Conservation (phyloP, 2,329 filamentous ascomycete genomes). For the Domatiomyces globalis region DNA sequence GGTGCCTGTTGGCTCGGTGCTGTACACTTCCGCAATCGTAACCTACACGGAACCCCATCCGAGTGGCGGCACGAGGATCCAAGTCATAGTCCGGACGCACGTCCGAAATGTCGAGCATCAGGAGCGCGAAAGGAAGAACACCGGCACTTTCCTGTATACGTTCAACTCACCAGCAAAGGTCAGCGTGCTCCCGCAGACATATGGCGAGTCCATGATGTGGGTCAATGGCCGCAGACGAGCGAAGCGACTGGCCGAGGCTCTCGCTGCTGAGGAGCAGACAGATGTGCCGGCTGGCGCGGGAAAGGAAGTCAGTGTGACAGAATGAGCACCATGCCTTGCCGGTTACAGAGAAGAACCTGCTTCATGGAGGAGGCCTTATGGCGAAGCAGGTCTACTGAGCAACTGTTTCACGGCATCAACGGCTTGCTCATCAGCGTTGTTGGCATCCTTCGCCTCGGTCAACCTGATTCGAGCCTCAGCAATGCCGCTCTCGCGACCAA, state of each 20-base stretch:
- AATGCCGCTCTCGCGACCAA: constrained; percentile 27
- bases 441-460: background rate
- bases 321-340: constrained; percentile 1
- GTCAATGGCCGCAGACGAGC: constrained; percentile 46
- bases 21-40: constrained; percentile 59
- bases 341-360: background rate
- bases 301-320: constrained; percentile 8
- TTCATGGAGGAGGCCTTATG: background rate
- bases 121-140: constrained; percentile 42
- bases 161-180: constrained; percentile 53
- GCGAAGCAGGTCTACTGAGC: background rate
- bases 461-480: constrained; percentile 25
- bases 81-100: constrained; percentile 57
- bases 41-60: constrained; percentile 54
- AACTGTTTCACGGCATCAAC: background rate
- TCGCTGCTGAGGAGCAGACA: constrained; percentile 15
- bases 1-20: constrained; percentile 58
- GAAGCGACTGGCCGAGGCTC: constrained; percentile 35
- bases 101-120: constrained; percentile 60
- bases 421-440: background rate
- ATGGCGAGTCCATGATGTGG: constrained; percentile 52
- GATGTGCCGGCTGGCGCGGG: constrained; percentile 6
- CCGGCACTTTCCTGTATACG: constrained; percentile 64
- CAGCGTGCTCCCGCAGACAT: constrained; percentile 50
- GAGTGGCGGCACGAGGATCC: constrained; percentile 45